Evolutionary conservation across 495 filamentous ascomycete species (phyloP).

Genomic region (Staphylotrichum longicolle): DNA sequence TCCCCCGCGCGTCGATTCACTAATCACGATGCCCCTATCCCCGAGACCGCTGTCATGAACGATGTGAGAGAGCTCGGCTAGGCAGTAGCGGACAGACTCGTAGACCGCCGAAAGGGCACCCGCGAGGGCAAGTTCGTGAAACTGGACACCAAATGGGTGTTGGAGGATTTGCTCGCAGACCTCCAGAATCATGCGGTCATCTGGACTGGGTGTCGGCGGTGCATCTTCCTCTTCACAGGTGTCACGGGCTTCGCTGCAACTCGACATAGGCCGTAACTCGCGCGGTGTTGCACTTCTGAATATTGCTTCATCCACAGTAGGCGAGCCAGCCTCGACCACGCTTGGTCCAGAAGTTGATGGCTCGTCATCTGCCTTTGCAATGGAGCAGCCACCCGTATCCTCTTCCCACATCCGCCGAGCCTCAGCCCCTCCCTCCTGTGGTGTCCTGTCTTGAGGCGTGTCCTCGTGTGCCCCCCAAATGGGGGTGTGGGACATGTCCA

Average conservation of each 20-base stretch:
- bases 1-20: conserved; percentile 13
- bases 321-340: too few species aligned
- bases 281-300: neutral
- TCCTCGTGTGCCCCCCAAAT: neutral
- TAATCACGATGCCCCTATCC: neutral
- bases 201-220: neutral
- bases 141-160: conserved; percentile 28
- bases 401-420: neutral
- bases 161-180: conserved; percentile 28
- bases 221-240: neutral
- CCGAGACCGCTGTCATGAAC: conserved; percentile 16
- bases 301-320: neutral
- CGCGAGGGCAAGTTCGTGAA: conserved; percentile 27
- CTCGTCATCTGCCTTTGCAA: neutral
- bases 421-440: too few species aligned
- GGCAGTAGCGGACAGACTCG: conserved; percentile 27
- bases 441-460: neutral
- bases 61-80: conserved; percentile 30
- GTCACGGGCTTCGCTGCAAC: conserved; percentile 10
- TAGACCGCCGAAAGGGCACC: conserved; percentile 21
- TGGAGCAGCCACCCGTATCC: neutral
- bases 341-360: neutral
- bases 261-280: neutral
- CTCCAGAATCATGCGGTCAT: conserved; percentile 25
- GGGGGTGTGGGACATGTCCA: neutral